These are phyloP conservation scores for Eruca vesicaria DNA, from an alignment of 441 rosid genomes.

Conservation along the genomic window DNA sequence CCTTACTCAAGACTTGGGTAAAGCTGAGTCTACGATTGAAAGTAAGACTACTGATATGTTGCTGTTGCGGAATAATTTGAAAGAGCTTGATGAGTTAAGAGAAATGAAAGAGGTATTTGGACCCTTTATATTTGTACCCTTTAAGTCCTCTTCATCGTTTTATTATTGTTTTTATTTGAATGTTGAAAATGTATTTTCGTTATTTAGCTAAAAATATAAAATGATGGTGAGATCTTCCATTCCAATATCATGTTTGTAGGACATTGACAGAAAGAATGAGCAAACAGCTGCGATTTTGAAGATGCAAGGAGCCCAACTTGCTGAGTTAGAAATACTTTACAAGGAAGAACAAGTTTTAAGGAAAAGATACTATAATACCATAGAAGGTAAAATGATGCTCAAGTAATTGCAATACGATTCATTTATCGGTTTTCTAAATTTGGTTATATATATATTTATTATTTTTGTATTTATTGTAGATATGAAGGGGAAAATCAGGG, in stretches of 20 bases:
- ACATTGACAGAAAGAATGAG: constrained; percentile 93
- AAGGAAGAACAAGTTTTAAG: constrained; percentile 90
- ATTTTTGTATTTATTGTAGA: constrained; percentile 43
- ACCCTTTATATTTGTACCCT: constrained; percentile 9
- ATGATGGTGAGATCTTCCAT: background rate
- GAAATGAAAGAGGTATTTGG: constrained; percentile 90
- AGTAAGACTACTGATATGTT: constrained; percentile 53
- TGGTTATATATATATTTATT: background rate
- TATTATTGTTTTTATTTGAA: background rate
- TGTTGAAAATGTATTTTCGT: background rate
- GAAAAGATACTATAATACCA: constrained; percentile 86
- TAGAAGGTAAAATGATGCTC: constrained; percentile 63
- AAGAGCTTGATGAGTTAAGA: constrained; percentile 87
- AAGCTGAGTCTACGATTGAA: constrained; percentile 55
- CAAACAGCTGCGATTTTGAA: constrained; percentile 95
- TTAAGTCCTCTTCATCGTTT: constrained; percentile 2
- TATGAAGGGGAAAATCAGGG: constrained; percentile 98
- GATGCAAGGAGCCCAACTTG: constrained; percentile 95
- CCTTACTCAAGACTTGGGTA: constrained; percentile 51
- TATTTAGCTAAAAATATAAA: background rate
- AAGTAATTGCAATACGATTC: constrained; percentile 3
- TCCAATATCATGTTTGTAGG: constrained; percentile 48
- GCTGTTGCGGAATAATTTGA: constrained; percentile 61
- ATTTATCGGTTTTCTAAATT: background rate
- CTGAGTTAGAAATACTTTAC: constrained; percentile 79